These are phyloP conservation scores for Aspergillus calidoustus DNA, from an alignment of 2,329 filamentous ascomycete genomes.

Conservation along the genomic window DNA sequence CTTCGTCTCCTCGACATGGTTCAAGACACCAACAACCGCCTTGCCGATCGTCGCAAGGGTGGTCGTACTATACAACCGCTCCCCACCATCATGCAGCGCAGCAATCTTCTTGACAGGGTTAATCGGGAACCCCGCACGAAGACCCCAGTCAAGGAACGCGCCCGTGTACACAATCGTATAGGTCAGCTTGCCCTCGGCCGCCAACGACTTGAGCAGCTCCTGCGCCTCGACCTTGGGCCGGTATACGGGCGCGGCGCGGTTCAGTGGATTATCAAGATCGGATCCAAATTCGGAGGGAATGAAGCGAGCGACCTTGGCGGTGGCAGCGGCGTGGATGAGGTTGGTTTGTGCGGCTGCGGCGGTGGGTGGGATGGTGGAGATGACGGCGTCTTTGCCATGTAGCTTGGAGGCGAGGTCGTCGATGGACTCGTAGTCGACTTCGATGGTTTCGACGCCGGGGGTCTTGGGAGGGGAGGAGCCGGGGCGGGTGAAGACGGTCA, in stretches of 20 bases:
- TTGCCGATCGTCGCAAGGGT: slow-evolving; percentile 54
- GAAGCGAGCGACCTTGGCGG: slow-evolving; percentile 18
- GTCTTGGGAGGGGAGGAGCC: slow-evolving; percentile 16
- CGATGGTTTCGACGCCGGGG: slow-evolving; percentile 17
- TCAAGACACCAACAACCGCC: slow-evolving; percentile 55
- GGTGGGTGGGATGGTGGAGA: slow-evolving; percentile 26
- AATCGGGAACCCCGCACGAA: slow-evolving; percentile 49
- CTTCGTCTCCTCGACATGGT: slow-evolving; percentile 57
- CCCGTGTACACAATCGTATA: slow-evolving; percentile 40
- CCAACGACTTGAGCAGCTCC: slow-evolving; percentile 31
- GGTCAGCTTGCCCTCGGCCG: slow-evolving; percentile 28
- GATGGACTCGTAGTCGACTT: slow-evolving; percentile 36
- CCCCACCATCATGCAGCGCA: slow-evolving; percentile 57
- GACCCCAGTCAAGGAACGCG: slow-evolving; percentile 40
- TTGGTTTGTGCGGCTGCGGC: slow-evolving; percentile 3
- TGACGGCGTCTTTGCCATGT: slow-evolving; percentile 34
- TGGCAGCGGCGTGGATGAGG: slow-evolving; percentile 19
- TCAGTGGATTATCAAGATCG: slow-evolving; percentile 32
- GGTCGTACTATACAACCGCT: slow-evolving; percentile 54
- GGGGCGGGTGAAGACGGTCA: slow-evolving; percentile 33
- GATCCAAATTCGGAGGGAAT: slow-evolving; percentile 43
- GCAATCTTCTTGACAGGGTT: slow-evolving; percentile 42
- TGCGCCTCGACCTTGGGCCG: slow-evolving; percentile 36
- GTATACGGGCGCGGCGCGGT: slow-evolving; percentile 36
- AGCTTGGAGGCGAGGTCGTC: slow-evolving; percentile 31